Evolutionary conservation across 202 grass and related monocot species (phyloP), one percentile per base, ranked within the genome.

Genomic region (Setaria viridis): DNA sequence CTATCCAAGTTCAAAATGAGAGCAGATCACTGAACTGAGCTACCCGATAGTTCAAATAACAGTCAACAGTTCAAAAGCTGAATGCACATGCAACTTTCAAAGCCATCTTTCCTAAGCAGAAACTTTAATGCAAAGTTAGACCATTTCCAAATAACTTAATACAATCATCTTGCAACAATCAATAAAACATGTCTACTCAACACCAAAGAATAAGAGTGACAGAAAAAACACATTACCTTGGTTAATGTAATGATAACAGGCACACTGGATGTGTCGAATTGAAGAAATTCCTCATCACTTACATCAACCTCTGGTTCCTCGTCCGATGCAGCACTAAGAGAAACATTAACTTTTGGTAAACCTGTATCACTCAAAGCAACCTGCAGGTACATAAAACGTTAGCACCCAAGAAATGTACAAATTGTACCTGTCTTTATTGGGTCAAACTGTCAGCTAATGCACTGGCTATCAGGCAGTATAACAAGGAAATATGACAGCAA

Each of bases 351-450:
- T 91, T 94, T 98, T 81, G 95, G 95, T 67, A 98, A 85, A 77
- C 95, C 91, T 78, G 91, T 95, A 91, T 95, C 94, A 85, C 80
- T 92, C 86, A 98, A 86, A 80, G 95, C 95, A 82, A 90, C 93
- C 95, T 98, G 82, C 29, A 73, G 64, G 13, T 16, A 89, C 21
- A 89, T 13, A 67, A 19, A 83, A 49, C 15, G 64, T 85, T 66
- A 80, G 64, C 53, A 32, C 47, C 12, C 12, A 2, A 7, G 4
- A 82, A 86, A 68, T 77, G 42, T 5, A 56, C 8, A 42, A 21
- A 80, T 39, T 64, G 9, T 30, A 63, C 16, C 16, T 37, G 14
- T 7, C 37, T 20, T 75, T 53, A 77, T 42, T 49, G 43, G 54
- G 49, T 58, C 32, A 73, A 84, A 58, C 4, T 76, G 39, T 39